These are phyloP conservation scores for Cyphellophora attinorum DNA, from an alignment of 2,329 filamentous ascomycete species.

Conservation along the genomic window DNA sequence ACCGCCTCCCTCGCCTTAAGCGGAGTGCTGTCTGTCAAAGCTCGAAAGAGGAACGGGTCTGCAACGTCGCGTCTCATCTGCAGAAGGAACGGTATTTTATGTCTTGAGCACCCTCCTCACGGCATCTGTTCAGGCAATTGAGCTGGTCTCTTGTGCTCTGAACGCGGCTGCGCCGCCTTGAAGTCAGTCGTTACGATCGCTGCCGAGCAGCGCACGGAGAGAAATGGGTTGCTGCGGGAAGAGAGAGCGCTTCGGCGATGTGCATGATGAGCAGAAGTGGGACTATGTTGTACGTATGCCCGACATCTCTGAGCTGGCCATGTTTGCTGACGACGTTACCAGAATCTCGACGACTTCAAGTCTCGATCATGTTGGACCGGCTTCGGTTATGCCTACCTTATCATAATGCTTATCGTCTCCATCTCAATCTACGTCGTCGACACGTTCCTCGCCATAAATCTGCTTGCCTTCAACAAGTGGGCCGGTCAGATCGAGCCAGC, in stretches of 20 bases:
- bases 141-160: constrained; percentile 18
- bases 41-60: too few relatives aligned
- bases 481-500: constrained; percentile 71
- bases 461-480: constrained; percentile 84
- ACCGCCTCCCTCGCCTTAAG: too few relatives aligned
- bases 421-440: constrained; percentile 81
- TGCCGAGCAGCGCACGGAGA: constrained; percentile 14
- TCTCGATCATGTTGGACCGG: constrained; percentile 66
- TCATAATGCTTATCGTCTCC: constrained; percentile 68
- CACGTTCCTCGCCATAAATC: constrained; percentile 84
- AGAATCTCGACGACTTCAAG: constrained; percentile 67
- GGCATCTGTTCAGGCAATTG: constrained; percentile 7
- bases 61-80: too few relatives aligned
- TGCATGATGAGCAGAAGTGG: constrained; percentile 84
- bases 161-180: constrained; percentile 16
- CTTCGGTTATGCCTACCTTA: constrained; percentile 78
- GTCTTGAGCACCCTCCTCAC: background rate
- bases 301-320: background rate
- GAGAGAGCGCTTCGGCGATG: constrained; percentile 50
- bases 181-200: constrained; percentile 11
- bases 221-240: constrained; percentile 58
- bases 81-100: too few relatives aligned
- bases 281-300: constrained; percentile 66
- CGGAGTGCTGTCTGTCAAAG: too few relatives aligned
- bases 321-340: constrained; percentile 8